A percentile compares a stretch with the other conserved stretches of the same genome.
Evolutionary conservation across 1,284 basidiomycete genomes (phyloP).

Genomic region (Ganoderma lingzhi): DNA sequence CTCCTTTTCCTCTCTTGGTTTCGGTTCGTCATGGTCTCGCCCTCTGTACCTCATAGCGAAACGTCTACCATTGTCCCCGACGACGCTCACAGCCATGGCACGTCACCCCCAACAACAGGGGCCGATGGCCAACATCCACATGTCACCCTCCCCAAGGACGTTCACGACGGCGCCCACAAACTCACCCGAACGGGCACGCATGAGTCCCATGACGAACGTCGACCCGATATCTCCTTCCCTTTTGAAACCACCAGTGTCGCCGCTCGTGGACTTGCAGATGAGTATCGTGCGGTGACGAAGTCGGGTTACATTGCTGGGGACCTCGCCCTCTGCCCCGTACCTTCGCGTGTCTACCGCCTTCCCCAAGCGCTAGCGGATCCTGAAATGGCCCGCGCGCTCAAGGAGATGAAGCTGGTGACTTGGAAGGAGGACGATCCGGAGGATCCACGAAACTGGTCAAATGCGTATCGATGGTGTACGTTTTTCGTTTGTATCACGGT

Average conservation of each 20-base stretch:
- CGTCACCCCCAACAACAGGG: conserved; percentile 13
- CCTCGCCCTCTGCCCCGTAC: conserved; percentile 41
- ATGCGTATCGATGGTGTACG: conserved; percentile 56
- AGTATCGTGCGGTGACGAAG: conserved; percentile 42
- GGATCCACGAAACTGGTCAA: conserved; percentile 71
- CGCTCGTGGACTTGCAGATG: conserved; percentile 42
- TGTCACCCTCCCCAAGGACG: conserved; percentile 28
- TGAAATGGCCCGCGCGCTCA: conserved; percentile 43
- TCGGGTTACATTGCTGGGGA: conserved; percentile 40
- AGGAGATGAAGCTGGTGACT: conserved; percentile 44
- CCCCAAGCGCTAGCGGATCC: conserved; percentile 41
- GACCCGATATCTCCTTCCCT: conserved; percentile 44
- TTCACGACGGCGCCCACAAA: conserved; percentile 18
- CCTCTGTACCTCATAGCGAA: conserved; percentile 36
- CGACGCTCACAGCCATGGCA: conserved; percentile 19
- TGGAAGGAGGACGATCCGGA: conserved; percentile 55
- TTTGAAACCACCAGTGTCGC: conserved; percentile 42
- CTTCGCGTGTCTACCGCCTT: conserved; percentile 37
- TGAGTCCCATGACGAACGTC: conserved; percentile 36
- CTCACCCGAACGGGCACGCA: conserved; percentile 32
- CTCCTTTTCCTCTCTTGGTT: conserved; percentile 23
- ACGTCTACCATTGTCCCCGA: conserved; percentile 38
- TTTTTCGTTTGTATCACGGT: conserved; percentile 42
- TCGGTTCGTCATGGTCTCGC: conserved; percentile 29
- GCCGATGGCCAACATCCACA: conserved; percentile 17